Evolutionary conservation across 257 asterid species (phyloP).

Genomic region (Petunia secreta): DNA sequence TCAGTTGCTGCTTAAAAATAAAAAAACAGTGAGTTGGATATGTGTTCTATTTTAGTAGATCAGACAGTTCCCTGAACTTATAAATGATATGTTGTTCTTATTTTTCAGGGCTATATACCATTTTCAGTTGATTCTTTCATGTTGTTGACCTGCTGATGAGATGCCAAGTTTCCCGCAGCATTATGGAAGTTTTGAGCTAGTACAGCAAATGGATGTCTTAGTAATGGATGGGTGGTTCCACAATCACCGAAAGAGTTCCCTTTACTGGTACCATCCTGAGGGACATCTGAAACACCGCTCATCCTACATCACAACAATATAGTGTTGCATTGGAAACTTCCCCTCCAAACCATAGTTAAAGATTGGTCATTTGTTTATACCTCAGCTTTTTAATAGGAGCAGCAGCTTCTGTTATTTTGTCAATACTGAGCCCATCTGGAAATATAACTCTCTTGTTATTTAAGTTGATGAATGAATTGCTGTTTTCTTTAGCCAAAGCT

Average conservation of each 20-base stretch:
- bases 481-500: conserved; percentile 86
- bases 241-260: conserved; percentile 49
- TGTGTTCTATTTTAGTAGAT: neutral
- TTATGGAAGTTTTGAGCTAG: conserved; percentile 57
- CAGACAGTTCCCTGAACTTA: neutral
- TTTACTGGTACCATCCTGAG: conserved; percentile 43
- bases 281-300: conserved; percentile 42
- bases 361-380: conserved; percentile 40
- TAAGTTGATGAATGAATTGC: conserved; percentile 61
- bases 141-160: conserved; percentile 40
- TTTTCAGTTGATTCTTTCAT: conserved; percentile 39
- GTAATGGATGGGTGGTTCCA: conserved; percentile 49
- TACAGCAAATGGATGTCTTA: conserved; percentile 71
- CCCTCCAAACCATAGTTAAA: conserved; percentile 24
- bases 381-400: conserved; percentile 73
- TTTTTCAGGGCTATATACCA: conserved; percentile 34
- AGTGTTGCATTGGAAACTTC: conserved; percentile 11
- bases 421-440: conserved; percentile 47
- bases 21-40: conserved; percentile 19
- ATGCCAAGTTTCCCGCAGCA: conserved; percentile 41
- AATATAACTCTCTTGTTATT: conserved; percentile 86
- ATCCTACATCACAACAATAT: conserved; percentile 43
- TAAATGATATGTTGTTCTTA: neutral
- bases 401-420: conserved; percentile 53
- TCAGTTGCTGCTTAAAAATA: conserved; percentile 50